phyloP scores from a whole-genome alignment of 129 eudicot species.

The Arctium minus region DNA sequence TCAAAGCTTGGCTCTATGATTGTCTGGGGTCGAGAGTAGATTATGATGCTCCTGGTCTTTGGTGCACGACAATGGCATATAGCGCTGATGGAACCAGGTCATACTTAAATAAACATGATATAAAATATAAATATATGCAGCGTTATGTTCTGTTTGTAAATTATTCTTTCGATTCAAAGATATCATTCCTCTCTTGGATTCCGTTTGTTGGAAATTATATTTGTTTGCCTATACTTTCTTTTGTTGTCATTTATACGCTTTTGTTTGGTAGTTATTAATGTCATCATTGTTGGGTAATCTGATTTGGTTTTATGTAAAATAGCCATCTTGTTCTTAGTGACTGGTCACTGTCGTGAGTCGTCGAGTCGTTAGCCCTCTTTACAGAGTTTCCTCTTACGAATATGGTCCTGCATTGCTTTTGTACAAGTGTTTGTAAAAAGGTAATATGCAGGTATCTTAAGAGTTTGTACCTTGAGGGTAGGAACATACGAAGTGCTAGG shows the following conservation, averaged over 20 bases:
- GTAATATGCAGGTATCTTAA: too few relatives aligned
- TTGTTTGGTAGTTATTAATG: neutral
- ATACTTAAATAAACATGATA: conserved; percentile 9
- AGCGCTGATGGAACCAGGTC: conserved; percentile 84
- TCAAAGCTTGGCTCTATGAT: conserved; percentile 88
- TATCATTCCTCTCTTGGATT: neutral
- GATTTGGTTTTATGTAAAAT: too few relatives aligned
- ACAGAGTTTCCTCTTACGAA: too few relatives aligned
- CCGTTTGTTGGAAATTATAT: neutral
- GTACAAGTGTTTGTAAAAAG: too few relatives aligned
- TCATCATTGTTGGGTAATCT: neutral
- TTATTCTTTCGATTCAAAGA: neutral
- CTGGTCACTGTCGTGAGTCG: too few relatives aligned
- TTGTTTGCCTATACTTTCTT: neutral
- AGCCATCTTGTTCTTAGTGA: too few relatives aligned
- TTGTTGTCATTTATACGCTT: neutral
- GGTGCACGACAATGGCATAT: conserved; percentile 86
- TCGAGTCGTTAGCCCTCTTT: too few relatives aligned
- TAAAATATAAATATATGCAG: neutral
- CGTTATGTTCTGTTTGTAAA: neutral
- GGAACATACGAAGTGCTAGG: too few relatives aligned
- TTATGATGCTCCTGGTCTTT: conserved; percentile 88
- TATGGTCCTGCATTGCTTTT: too few relatives aligned
- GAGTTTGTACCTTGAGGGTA: too few relatives aligned
- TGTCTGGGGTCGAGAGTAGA: conserved; percentile 80